Evolutionary conservation across 179 eudicot species (phyloP).

Genomic region (Camellia oleifera): DNA sequence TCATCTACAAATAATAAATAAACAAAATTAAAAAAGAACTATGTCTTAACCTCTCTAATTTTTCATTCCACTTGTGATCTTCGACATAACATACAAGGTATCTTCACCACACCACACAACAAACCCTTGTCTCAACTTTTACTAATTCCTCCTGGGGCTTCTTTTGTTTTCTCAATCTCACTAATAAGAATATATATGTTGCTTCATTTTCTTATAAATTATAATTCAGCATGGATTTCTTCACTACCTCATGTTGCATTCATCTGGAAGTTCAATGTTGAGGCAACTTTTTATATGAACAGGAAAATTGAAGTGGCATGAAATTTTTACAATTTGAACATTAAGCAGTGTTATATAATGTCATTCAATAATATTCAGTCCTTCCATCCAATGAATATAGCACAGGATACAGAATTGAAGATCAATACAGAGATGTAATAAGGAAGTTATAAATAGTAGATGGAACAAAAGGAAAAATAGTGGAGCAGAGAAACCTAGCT

Average conservation of each 20-base stretch:
- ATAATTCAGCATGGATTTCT: background rate
- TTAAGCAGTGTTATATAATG: background rate
- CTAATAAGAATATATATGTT: background rate
- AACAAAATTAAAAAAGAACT: background rate
- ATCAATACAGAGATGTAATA: background rate
- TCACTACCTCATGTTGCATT: background rate
- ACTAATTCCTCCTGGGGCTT: background rate
- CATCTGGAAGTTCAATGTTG: background rate
- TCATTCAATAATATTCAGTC: background rate
- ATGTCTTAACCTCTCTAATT: background rate
- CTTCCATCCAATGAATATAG: background rate
- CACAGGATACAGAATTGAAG: background rate
- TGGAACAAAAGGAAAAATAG: background rate
- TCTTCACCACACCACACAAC: background rate
- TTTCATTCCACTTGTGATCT: background rate
- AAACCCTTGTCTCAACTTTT: background rate
- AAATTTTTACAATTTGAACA: background rate
- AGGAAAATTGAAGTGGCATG: background rate
- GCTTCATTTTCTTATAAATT: background rate
- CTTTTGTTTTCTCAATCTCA: background rate
- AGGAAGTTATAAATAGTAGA: background rate
- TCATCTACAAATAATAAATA: background rate
- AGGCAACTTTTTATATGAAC: too few species aligned
- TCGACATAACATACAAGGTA: background rate
- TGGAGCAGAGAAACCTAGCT: background rate